Evolutionary conservation across 2,329 filamentous ascomycete genomes (phyloP).

Genomic region (Penicillium brevicompactum): DNA sequence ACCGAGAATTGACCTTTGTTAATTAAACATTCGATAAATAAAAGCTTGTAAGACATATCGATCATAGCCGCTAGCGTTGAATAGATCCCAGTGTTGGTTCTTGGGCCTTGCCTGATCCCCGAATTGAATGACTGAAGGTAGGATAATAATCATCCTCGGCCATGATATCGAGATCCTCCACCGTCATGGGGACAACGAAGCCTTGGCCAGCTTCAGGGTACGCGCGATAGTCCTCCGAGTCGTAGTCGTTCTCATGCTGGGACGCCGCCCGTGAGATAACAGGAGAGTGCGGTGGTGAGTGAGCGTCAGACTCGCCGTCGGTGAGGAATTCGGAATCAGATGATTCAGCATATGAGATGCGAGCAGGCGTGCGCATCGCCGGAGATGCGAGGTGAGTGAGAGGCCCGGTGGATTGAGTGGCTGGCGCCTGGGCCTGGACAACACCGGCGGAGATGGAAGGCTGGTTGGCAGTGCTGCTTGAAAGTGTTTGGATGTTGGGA

Average conservation of each 20-base stretch:
- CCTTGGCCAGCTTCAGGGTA: slow-evolving; percentile 67
- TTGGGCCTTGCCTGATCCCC: background rate
- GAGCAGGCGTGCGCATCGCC: background rate
- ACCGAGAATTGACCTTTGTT: background rate
- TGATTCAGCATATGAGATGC: slow-evolving; percentile 1
- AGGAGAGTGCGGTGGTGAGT: slow-evolving; percentile 1
- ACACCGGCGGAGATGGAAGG: background rate
- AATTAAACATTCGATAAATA: background rate
- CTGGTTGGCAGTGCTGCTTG: background rate
- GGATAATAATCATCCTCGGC: slow-evolving; percentile 60
- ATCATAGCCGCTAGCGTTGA: background rate
- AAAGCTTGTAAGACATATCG: background rate
- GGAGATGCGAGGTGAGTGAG: background rate
- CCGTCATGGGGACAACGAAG: slow-evolving; percentile 58
- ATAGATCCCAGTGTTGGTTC: background rate
- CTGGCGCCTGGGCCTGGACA: background rate
- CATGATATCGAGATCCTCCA: slow-evolving; percentile 63
- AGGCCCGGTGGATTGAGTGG: background rate
- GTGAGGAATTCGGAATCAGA: slow-evolving; percentile 4
- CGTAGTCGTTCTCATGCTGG: slow-evolving; percentile 44
- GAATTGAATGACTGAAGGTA: slow-evolving; percentile 56
- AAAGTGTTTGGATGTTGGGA: slow-evolving; percentile 30
- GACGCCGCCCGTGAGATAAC: slow-evolving; percentile 19
- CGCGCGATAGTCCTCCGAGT: slow-evolving; percentile 60
- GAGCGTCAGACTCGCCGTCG: slow-evolving; percentile 3